These are phyloP conservation scores for Mucor ambiguus DNA, from an alignment of 371 early-diverging fungal species.

Conservation along the genomic window DNA sequence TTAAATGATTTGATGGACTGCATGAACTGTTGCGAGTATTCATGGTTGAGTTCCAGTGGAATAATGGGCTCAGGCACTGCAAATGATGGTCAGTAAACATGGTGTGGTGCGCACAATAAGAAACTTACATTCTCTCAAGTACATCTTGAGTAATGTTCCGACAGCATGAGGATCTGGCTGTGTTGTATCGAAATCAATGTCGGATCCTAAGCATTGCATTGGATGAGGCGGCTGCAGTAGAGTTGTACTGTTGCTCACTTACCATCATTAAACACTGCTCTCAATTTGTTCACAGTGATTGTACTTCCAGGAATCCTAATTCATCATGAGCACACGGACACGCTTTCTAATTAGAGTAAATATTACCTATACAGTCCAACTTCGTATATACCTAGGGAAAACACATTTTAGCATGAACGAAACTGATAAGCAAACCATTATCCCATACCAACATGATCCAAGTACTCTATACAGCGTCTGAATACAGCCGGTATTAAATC, in stretches of 20 bases:
- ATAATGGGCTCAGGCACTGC: slow-evolving; percentile 52
- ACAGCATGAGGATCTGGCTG: slow-evolving; percentile 78
- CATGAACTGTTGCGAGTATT: slow-evolving; percentile 30
- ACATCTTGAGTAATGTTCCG: slow-evolving; percentile 82
- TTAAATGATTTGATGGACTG: slow-evolving; percentile 11
- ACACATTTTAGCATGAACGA: neutral
- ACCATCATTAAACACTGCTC: slow-evolving; percentile 56
- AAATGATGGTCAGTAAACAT: neutral
- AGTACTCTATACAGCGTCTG: slow-evolving; percentile 78
- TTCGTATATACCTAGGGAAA: slow-evolving; percentile 52
- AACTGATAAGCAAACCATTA: neutral
- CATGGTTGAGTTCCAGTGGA: slow-evolving; percentile 28
- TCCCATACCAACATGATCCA: slow-evolving; percentile 34
- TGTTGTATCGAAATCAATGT: slow-evolving; percentile 53
- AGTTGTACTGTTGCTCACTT: neutral
- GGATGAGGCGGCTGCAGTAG: neutral
- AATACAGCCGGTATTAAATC: slow-evolving; percentile 73
- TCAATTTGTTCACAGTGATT: slow-evolving; percentile 55
- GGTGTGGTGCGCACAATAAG: neutral
- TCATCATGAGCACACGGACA: neutral
- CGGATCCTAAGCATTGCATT: slow-evolving; percentile 39
- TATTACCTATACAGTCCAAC: slow-evolving; percentile 59
- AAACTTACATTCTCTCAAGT: slow-evolving; percentile 70
- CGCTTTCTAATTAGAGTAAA: neutral
- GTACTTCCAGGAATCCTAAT: slow-evolving; percentile 58